A percentile compares a stretch with the other conserved stretches of the same genome.
phyloP scores from a whole-genome alignment of 331 rosid species.

The Quercus tomentella region DNA sequence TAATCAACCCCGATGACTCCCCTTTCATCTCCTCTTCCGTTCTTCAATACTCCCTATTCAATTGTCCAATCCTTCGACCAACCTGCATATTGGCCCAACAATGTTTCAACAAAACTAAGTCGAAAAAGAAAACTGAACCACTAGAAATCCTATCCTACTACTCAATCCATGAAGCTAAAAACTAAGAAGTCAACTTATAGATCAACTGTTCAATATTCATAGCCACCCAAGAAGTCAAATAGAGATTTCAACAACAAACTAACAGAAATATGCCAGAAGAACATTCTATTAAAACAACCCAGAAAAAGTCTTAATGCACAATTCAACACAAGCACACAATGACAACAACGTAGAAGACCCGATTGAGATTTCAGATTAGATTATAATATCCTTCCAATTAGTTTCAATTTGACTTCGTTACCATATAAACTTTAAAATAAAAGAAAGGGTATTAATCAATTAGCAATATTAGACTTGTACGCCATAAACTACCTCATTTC shows the following conservation, averaged over 20 bases:
- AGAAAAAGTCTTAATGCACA: conserved; percentile 21
- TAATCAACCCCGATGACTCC: conserved; percentile 79
- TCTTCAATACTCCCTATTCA: conserved; percentile 30
- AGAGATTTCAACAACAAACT: background rate
- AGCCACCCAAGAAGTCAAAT: conserved; percentile 38
- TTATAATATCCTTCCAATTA: background rate
- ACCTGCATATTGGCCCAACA: conserved; percentile 40
- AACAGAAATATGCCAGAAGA: conserved; percentile 8
- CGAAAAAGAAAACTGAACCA: background rate
- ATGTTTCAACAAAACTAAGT: conserved; percentile 9
- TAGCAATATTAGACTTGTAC: background rate
- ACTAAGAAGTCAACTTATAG: conserved; percentile 29
- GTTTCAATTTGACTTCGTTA: background rate
- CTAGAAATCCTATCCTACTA: background rate
- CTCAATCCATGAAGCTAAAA: conserved; percentile 22
- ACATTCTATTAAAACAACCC: background rate
- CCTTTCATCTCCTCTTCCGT: conserved; percentile 58
- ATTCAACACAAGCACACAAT: conserved; percentile 10
- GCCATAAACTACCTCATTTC: conserved; percentile 3
- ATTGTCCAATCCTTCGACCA: conserved; percentile 45
- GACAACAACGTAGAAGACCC: background rate
- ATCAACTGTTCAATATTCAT: conserved; percentile 17
- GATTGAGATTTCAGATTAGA: background rate
- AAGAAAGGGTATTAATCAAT: background rate
- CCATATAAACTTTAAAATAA: background rate